phyloP scores from a whole-genome alignment of 306 rosid genomes.

The Prunus mongolica region DNA sequence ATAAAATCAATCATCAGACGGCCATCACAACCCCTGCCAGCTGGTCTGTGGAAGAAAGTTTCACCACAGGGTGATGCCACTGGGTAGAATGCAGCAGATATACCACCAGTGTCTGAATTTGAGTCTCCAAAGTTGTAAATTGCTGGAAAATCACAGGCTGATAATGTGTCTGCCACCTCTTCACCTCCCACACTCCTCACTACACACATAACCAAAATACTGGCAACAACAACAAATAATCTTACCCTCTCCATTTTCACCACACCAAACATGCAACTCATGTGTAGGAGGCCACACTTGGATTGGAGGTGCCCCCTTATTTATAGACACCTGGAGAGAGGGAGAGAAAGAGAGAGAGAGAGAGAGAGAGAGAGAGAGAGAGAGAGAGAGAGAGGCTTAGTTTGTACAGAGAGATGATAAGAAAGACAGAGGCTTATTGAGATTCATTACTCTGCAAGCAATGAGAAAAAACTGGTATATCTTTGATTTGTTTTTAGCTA shows the following conservation, averaged over 20 bases:
- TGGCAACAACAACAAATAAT: not conserved
- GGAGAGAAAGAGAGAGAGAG: too few relatives aligned
- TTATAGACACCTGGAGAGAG: not conserved
- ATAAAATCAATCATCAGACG: conserved; percentile 68
- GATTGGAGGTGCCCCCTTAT: not conserved
- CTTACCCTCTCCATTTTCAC: conserved; percentile 23
- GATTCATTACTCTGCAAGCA: not conserved
- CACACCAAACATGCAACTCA: not conserved
- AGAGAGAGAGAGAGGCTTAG: not conserved
- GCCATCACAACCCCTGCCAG: conserved; percentile 64
- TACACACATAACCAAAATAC: conserved; percentile 20
- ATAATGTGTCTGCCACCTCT: not conserved
- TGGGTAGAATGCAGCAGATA: conserved; percentile 57
- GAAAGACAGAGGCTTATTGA: not conserved
- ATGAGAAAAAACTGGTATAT: not conserved
- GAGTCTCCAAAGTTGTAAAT: conserved; percentile 76
- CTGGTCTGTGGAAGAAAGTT: conserved; percentile 55
- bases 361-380: too few relatives aligned
- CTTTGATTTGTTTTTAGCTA: not conserved
- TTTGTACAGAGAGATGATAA: not conserved
- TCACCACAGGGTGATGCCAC: conserved; percentile 47
- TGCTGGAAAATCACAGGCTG: conserved; percentile 46
- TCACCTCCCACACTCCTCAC: conserved; percentile 23
- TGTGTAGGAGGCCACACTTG: not conserved
- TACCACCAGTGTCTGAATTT: conserved; percentile 70